Evolutionary conservation across 1,139 yeast genomes (phyloP).

Genomic region (Geotrichum phurueaensis): DNA sequence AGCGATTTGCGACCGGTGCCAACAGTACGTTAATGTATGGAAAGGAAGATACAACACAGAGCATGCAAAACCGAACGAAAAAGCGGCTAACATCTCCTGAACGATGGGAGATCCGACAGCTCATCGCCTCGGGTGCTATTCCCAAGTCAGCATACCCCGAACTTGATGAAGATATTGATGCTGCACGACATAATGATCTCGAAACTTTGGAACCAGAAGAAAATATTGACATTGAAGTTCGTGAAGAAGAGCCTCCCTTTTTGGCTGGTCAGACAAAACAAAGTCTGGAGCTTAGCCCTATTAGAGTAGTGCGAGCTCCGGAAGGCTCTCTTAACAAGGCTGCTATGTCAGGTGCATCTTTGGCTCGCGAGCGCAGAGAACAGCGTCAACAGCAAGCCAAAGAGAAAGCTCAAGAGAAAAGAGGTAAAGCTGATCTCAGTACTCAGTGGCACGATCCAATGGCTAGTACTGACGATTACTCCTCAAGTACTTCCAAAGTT

Average conservation of each 20-base stretch:
- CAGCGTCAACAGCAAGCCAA: conserved; percentile 45
- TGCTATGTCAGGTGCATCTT: conserved; percentile 68
- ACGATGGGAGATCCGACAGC: conserved; percentile 81
- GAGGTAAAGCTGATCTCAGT: conserved; percentile 29
- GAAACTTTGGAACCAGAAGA: conserved; percentile 44
- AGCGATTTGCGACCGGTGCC: conserved; percentile 19
- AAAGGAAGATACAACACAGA: conserved; percentile 3
- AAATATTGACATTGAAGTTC: conserved; percentile 67
- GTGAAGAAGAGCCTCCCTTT: conserved; percentile 65
- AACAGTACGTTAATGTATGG: conserved; percentile 16
- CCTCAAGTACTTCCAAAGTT: conserved; percentile 12
- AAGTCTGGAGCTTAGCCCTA: conserved; percentile 45
- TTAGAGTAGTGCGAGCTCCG: conserved; percentile 58
- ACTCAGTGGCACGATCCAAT: conserved; percentile 33
- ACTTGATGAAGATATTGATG: conserved; percentile 46
- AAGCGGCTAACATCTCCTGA: conserved; percentile 75
- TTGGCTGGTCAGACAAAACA: conserved; percentile 51
- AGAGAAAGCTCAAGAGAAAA: conserved; percentile 41
- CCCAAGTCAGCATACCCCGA: conserved; percentile 70
- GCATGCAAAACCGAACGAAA: conserved; percentile 20
- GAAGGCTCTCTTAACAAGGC: conserved; percentile 74
- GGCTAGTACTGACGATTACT: conserved; percentile 19
- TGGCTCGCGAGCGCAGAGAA: conserved; percentile 62
- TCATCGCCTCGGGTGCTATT: conserved; percentile 73
- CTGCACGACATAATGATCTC: conserved; percentile 27